Evolutionary conservation across 2,329 filamentous ascomycete species (phyloP), one percentile per base, ranked within the genome.

Genomic region (Fonsecaea pedrosoi): DNA sequence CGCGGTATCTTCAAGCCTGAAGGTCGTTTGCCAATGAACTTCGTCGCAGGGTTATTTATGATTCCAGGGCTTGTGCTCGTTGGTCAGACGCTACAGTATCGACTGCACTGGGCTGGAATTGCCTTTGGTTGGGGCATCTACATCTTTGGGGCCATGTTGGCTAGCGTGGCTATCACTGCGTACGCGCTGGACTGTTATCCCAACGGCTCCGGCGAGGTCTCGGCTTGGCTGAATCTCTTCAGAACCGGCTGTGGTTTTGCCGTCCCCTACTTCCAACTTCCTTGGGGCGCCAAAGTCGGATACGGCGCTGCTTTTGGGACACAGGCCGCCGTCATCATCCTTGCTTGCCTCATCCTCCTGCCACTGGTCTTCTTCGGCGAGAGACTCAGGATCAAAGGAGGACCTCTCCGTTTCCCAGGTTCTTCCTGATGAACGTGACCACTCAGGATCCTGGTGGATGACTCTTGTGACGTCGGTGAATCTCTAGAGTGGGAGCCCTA

Each of bases 131-230:
- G 64, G 64, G 60, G 60, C 9, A 58, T 67, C 12, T 63, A 53
- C 37, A 35, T 55, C 8, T 53, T 67, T 35, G 64, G 64, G 1
- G 48, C 21, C 18, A 60, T 63, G 42, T 62, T 73, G 12, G 65
- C 69, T 8, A 69, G 71, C 15, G 83, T 84, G 2, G 83, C 82
- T 1, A 74, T 85, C 34, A 82, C 79, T 61, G 81, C 82, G 4
- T 87, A 86, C 72, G 77, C 79, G 18, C 80, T 86, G 3, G 84
- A 86, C 74, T 78, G 77, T 69, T 87, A 86, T 73, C 84, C 85
- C 0, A 80, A 84, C 71, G 83, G 81, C 2, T 80, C 79, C 30
- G 84, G 83, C 2, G 84, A 86, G 70, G 83, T 86, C 2, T 80
- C 80, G 5, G 81, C 82, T 0, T 84, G 82, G 81, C 74, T 86